A percentile compares a stretch with the other conserved stretches of the same genome.
phyloP scores from a whole-genome alignment of 495 filamentous ascomycete species.

The Xeromyces bisporus region DNA sequence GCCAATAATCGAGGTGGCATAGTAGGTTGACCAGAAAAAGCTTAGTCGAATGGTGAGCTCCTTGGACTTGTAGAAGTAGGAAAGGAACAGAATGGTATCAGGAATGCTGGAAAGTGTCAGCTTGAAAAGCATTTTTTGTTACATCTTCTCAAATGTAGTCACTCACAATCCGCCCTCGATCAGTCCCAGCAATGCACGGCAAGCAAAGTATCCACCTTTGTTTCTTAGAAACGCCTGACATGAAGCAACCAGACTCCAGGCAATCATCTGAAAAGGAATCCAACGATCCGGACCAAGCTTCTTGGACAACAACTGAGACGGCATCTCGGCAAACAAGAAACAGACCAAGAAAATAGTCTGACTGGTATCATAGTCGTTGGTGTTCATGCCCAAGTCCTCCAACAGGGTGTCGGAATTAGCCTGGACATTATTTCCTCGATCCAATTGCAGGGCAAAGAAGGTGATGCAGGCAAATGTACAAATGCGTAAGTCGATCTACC shows the following conservation, averaged over 20 bases:
- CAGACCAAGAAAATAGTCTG: constrained; percentile 53
- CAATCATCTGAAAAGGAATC: constrained; percentile 70
- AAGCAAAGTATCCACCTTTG: constrained; percentile 42
- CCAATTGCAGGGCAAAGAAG: constrained; percentile 71
- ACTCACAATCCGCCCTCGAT: constrained; percentile 58
- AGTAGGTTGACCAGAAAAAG: constrained; percentile 60
- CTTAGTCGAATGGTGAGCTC: constrained; percentile 49
- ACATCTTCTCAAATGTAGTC: no score
- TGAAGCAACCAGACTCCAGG: constrained; percentile 56
- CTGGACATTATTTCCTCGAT: constrained; percentile 58
- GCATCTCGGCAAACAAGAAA: constrained; percentile 54
- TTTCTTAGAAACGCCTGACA: constrained; percentile 50
- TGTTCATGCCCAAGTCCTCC: constrained; percentile 39
- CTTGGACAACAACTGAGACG: constrained; percentile 58
- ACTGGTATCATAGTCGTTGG: constrained; percentile 64
- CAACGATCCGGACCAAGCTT: constrained; percentile 65
- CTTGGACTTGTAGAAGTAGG: constrained; percentile 58
- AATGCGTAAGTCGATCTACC: constrained; percentile 38
- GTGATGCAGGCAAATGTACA: constrained; percentile 54
- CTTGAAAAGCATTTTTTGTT: no score
- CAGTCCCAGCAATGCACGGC: constrained; percentile 49
- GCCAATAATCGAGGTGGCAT: constrained; percentile 44
- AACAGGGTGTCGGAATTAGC: constrained; percentile 59
- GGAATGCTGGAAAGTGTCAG: constrained; percentile 21
- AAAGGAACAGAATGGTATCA: constrained; percentile 47